A percentile compares a stretch with the other conserved stretches of the same genome.
These are phyloP conservation scores for Linnemannia schmuckeri DNA, from an alignment of 192 early-diverging fungal genomes.

Conservation along the genomic window DNA sequence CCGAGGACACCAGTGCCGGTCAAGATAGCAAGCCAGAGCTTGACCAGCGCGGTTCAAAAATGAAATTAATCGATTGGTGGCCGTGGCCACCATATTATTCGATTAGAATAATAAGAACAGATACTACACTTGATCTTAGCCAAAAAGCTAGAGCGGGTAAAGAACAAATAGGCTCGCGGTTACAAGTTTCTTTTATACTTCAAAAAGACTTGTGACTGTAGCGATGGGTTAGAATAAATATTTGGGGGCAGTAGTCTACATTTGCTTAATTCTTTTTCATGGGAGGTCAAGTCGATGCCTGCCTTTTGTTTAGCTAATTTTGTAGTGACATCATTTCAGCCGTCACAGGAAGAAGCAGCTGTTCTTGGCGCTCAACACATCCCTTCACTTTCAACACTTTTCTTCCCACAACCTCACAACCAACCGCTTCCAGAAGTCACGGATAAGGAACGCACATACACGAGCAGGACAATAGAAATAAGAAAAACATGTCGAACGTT, in stretches of 20 bases:
- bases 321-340: neutral
- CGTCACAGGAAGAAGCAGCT: neutral
- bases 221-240: no score
- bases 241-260: no score
- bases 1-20: conserved; percentile 39
- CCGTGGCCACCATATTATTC: conserved; percentile 47
- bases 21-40: conserved; percentile 50
- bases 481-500: neutral
- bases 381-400: neutral
- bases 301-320: neutral
- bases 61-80: conserved; percentile 56
- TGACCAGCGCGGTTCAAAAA: conserved; percentile 42
- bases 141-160: conserved; percentile 87
- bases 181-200: conserved; percentile 13
- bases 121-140: conserved; percentile 93
- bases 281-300: neutral
- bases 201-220: neutral
- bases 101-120: conserved; percentile 72
- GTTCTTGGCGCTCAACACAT: neutral
- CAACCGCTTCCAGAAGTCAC: neutral
- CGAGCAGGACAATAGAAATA: neutral
- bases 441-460: neutral
- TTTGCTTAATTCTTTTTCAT: neutral
- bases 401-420: neutral
- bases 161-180: conserved; percentile 15